These are phyloP conservation scores for Xylaria bambusicola DNA, from an alignment of 495 filamentous ascomycete species.

Conservation along the genomic window DNA sequence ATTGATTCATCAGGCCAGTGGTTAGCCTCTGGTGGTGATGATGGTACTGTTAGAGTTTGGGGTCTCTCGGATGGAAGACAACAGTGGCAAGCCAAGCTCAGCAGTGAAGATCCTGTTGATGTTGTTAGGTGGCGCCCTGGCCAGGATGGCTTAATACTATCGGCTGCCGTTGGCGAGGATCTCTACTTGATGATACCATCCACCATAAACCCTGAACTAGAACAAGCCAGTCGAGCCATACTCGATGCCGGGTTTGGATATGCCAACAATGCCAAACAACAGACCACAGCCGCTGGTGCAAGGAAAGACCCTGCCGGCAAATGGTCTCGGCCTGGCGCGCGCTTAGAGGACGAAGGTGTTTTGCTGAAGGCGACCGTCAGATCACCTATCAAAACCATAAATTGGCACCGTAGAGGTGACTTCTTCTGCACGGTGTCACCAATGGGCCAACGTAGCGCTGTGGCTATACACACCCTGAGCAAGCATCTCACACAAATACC, in stretches of 20 bases:
- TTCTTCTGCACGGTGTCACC: conserved; percentile 94
- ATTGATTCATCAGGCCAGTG: conserved; percentile 76
- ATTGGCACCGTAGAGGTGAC: conserved; percentile 92
- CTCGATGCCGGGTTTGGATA: conserved; percentile 89
- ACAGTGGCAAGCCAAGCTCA: conserved; percentile 78
- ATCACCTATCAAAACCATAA: conserved; percentile 82
- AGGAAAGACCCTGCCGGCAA: conserved; percentile 75
- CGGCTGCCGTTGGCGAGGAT: conserved; percentile 80
- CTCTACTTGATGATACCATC: conserved; percentile 81
- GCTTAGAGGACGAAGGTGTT: conserved; percentile 74
- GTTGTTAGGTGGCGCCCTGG: conserved; percentile 87
- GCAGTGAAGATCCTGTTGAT: conserved; percentile 80
- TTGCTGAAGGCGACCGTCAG: conserved; percentile 77
- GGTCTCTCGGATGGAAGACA: conserved; percentile 84
- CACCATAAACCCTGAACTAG: conserved; percentile 66
- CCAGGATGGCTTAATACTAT: conserved; percentile 76
- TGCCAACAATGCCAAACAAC: conserved; percentile 66
- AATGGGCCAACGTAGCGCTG: conserved; percentile 71
- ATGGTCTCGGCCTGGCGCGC: conserved; percentile 79
- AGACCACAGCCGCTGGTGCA: conserved; percentile 52
- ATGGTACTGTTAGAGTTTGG: conserved; percentile 91
- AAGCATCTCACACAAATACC: conserved; percentile 94
- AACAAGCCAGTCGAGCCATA: conserved; percentile 70
- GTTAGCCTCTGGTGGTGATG: conserved; percentile 90
- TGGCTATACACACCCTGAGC: conserved; percentile 91